phyloP scores from a whole-genome alignment of 495 filamentous ascomycete species.

The Tuber brumale region DNA sequence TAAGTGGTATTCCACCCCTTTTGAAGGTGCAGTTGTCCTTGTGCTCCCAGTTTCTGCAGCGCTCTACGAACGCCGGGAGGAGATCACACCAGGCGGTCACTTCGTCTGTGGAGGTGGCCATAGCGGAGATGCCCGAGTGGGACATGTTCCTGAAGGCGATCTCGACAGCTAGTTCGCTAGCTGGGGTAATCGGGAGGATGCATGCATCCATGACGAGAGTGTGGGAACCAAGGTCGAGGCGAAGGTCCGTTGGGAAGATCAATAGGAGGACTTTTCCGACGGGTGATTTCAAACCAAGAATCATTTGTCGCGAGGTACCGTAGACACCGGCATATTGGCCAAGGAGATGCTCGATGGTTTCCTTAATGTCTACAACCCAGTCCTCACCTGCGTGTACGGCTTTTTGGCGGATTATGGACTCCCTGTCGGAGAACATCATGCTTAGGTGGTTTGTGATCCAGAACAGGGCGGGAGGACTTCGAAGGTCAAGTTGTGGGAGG shows the following conservation, averaged over 20 bases:
- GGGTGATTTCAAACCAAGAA: neutral
- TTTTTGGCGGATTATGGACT: conserved; percentile 33
- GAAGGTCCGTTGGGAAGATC: conserved; percentile 38
- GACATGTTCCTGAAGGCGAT: neutral
- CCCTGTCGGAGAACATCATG: conserved; percentile 40
- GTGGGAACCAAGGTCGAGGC: conserved; percentile 41
- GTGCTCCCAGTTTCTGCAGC: conserved; percentile 54
- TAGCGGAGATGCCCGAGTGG: neutral
- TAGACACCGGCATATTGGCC: conserved; percentile 39
- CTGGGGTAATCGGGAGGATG: conserved; percentile 41
- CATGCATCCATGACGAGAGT: conserved; percentile 44
- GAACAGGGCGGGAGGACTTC: conserved; percentile 20
- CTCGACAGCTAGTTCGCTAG: neutral
- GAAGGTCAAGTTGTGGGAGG: conserved; percentile 39
- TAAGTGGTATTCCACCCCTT: conserved; percentile 41
- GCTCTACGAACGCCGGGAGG: conserved; percentile 50
- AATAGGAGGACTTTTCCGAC: conserved; percentile 36
- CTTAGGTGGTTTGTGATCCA: conserved; percentile 39
- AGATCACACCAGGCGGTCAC: conserved; percentile 49
- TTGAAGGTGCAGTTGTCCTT: conserved; percentile 48
- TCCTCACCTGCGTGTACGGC: conserved; percentile 6
- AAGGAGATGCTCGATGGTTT: conserved; percentile 43
- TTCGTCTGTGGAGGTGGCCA: conserved; percentile 47
- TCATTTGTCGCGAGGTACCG: conserved; percentile 4
- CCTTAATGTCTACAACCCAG: conserved; percentile 42